Conservation (phyloP, 208 protist species). For the Trypanosoma rangeli region DNA sequence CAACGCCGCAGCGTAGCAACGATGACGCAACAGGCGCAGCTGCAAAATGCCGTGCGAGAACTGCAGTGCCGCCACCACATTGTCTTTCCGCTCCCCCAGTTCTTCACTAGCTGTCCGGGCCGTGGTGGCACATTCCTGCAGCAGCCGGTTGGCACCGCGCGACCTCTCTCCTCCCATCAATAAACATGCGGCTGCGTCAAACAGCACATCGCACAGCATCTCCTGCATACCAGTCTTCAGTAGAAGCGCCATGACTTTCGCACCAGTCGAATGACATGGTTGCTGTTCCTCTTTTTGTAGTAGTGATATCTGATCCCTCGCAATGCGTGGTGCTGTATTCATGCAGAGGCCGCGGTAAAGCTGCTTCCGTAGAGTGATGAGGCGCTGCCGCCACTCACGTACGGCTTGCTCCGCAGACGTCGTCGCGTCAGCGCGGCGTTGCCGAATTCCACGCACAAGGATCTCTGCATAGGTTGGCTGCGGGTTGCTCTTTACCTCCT, state of each 20-base stretch:
- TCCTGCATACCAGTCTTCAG: constrained; percentile 15
- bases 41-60: constrained; percentile 8
- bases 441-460: constrained; percentile 1
- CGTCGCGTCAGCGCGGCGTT: not conserved
- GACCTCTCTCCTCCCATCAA: not conserved
- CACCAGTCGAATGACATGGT: not conserved
- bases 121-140: constrained; percentile 8
- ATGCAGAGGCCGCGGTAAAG: not conserved
- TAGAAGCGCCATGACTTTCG: not conserved
- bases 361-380: constrained; percentile 6
- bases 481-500: not conserved
- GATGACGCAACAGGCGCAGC: constrained; percentile 21
- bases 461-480: constrained; percentile 27
- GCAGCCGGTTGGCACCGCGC: not conserved
- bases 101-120: constrained; percentile 3
- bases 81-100: constrained; percentile 5
- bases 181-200: constrained; percentile 7
- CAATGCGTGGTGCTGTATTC: not conserved
- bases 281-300: not conserved
- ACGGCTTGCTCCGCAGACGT: not conserved
- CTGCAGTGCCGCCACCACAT: not conserved
- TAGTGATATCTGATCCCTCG: not conserved
- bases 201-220: constrained; percentile 18
- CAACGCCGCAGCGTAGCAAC: constrained; percentile 14
- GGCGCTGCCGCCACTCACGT: constrained; percentile 7